A percentile compares a stretch with the other conserved stretches of the same genome.
These are phyloP conservation scores for Sphagnum magellanicum DNA, from an alignment of 228 moss, liverwort and hornwort species.

Conservation along the genomic window DNA sequence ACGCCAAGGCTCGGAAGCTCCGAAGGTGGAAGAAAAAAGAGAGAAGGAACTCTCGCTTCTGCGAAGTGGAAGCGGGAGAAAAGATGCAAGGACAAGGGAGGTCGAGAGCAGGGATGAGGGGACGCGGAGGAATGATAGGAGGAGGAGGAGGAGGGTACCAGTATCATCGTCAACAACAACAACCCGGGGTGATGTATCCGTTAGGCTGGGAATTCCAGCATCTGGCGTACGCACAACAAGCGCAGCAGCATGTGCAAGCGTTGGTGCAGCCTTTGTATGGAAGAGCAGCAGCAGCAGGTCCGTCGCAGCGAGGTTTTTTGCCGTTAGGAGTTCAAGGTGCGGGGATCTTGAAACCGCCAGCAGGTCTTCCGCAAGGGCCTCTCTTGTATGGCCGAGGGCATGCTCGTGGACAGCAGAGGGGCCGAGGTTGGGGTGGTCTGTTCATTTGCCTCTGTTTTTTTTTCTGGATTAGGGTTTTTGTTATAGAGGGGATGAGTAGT, in stretches of 20 bases:
- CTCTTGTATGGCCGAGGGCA: constrained; percentile 51
- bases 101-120: constrained; percentile 11
- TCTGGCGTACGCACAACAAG: constrained; percentile 15
- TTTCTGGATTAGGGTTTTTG: background rate
- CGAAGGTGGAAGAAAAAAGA: constrained; percentile 18
- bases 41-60: constrained; percentile 13
- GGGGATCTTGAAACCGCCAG: constrained; percentile 70
- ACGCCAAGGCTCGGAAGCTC: background rate
- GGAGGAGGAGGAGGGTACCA: constrained; percentile 24
- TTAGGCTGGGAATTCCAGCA: constrained; percentile 32
- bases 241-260: constrained; percentile 23
- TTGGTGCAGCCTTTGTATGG: constrained; percentile 21
- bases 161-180: constrained; percentile 38
- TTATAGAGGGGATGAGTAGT: too few species aligned
- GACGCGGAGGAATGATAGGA: constrained; percentile 24
- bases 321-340: constrained; percentile 76
- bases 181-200: constrained; percentile 13
- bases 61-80: constrained; percentile 6
- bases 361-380: constrained; percentile 51
- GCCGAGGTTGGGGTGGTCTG: constrained; percentile 52
- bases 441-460: background rate
- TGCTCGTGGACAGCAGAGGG: constrained; percentile 45
- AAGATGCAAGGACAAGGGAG: constrained; percentile 16
- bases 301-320: constrained; percentile 30
- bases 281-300: constrained; percentile 9